These are phyloP conservation scores for Podila epigama DNA, from an alignment of 192 early-diverging fungal species.

Conservation along the genomic window DNA sequence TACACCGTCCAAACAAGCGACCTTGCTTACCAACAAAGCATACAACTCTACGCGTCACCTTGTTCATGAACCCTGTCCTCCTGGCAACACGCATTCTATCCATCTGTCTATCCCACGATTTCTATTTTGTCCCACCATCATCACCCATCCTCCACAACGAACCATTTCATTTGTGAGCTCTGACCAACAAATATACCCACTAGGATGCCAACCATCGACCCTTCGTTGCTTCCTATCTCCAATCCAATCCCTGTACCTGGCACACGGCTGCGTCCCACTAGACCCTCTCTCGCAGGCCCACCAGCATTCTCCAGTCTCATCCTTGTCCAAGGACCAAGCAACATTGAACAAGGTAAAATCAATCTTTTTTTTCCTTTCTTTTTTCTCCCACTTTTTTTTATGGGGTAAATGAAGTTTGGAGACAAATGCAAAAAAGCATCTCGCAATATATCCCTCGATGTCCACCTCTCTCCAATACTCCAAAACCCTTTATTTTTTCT, in stretches of 20 bases:
- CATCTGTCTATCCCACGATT: no score
- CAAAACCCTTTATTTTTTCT: no score
- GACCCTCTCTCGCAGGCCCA: constrained; percentile 1
- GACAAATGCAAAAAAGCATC: no score
- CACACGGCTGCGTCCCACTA: constrained; percentile 23
- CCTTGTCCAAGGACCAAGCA: not conserved
- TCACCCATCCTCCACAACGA: constrained; percentile 1
- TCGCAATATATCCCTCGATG: no score
- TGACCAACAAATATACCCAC: not conserved
- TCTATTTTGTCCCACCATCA: not conserved
- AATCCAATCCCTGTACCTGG: constrained; percentile 31
- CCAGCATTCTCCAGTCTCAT: not conserved
- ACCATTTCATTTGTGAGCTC: not conserved
- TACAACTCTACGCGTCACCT: no score
- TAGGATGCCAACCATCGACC: constrained; percentile 8
- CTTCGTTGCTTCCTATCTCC: constrained; percentile 13
- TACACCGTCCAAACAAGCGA: no score
- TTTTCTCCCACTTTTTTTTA: not conserved
- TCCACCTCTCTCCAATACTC: no score
- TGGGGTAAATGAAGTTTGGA: no score
- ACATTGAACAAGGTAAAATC: not conserved
- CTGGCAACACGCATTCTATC: no score
- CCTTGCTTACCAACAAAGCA: no score
- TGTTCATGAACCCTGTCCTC: no score
- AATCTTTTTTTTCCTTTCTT: not conserved